Evolutionary conservation across 805 yeast genomes (phyloP).

Genomic region (Sugiyamaella chiloensis): DNA sequence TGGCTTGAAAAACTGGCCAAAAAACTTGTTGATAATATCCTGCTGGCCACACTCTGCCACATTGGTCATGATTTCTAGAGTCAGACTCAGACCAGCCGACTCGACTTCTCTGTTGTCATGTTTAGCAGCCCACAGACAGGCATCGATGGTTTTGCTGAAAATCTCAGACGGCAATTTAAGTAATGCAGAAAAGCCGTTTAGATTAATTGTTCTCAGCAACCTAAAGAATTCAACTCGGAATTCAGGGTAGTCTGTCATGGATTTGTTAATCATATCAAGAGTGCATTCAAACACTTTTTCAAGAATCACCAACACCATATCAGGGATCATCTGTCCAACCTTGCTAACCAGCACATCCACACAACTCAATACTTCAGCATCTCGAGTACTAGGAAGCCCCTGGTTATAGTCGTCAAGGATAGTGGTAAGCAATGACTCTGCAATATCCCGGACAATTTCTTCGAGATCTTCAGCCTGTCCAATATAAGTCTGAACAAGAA

Average conservation of each 20-base stretch:
- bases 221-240: slow-evolving; percentile 96
- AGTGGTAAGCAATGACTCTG: slow-evolving; percentile 78
- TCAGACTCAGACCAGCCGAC: slow-evolving; percentile 80
- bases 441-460: slow-evolving; percentile 76
- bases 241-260: slow-evolving; percentile 95
- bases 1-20: slow-evolving; percentile 81
- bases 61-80: slow-evolving; percentile 78
- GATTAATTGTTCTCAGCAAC: slow-evolving; percentile 79
- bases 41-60: slow-evolving; percentile 64
- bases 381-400: slow-evolving; percentile 94
- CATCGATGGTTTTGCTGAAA: slow-evolving; percentile 85
- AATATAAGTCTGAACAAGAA: slow-evolving; percentile 83
- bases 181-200: slow-evolving; percentile 80
- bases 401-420: slow-evolving; percentile 84
- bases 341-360: slow-evolving; percentile 84
- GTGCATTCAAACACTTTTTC: slow-evolving; percentile 94
- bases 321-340: slow-evolving; percentile 85
- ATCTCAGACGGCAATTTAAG: slow-evolving; percentile 87
- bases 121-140: slow-evolving; percentile 97
- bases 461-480: slow-evolving; percentile 82
- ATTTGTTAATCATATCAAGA: slow-evolving; percentile 90
- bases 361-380: slow-evolving; percentile 95
- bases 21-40: slow-evolving; percentile 79
- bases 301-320: slow-evolving; percentile 80
- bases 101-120: slow-evolving; percentile 97